A percentile compares a stretch with the other conserved stretches of the same genome.
phyloP scores from a whole-genome alignment of 2,329 filamentous ascomycete species.

The Colletotrichum lentis region DNA sequence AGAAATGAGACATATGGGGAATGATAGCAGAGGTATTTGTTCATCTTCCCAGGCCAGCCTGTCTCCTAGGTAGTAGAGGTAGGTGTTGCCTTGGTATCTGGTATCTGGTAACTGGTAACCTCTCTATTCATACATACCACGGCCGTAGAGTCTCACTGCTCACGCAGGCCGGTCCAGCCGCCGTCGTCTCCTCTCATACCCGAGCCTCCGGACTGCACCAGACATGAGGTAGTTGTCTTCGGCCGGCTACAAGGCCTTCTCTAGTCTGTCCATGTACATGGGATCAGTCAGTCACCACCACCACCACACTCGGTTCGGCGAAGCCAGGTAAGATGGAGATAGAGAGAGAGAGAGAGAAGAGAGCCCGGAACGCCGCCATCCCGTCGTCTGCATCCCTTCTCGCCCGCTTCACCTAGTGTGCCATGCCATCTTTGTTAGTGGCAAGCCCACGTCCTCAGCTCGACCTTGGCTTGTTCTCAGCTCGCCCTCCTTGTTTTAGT shows the following conservation, averaged over 20 bases:
- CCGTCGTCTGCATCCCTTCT: not conserved
- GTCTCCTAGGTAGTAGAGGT: too few relatives aligned
- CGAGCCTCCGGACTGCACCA: not conserved
- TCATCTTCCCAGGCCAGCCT: not conserved
- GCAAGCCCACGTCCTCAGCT: slow-evolving; percentile 12
- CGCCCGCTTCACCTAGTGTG: slow-evolving; percentile 9
- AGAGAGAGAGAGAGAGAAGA: not conserved
- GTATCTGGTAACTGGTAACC: too few relatives aligned
- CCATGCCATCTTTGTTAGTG: not conserved
- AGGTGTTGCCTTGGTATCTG: not conserved
- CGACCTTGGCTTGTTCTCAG: slow-evolving; percentile 24
- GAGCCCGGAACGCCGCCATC: not conserved
- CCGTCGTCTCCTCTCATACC: slow-evolving; percentile 7
- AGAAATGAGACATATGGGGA: not conserved
- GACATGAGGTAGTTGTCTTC: slow-evolving; percentile 4
- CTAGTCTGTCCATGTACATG: too few relatives aligned
- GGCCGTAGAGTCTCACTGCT: not conserved
- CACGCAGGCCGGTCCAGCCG: not conserved
- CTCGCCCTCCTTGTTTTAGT: not conserved
- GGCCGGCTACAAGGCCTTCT: not conserved
- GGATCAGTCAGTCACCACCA: too few relatives aligned
- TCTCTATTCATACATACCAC: too few relatives aligned
- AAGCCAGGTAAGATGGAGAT: not conserved
- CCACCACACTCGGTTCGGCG: too few relatives aligned
- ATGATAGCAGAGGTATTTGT: not conserved